Evolutionary conservation across 169 alveolate species (phyloP).

Genomic region (Plasmodium cynomolgi): DNA sequence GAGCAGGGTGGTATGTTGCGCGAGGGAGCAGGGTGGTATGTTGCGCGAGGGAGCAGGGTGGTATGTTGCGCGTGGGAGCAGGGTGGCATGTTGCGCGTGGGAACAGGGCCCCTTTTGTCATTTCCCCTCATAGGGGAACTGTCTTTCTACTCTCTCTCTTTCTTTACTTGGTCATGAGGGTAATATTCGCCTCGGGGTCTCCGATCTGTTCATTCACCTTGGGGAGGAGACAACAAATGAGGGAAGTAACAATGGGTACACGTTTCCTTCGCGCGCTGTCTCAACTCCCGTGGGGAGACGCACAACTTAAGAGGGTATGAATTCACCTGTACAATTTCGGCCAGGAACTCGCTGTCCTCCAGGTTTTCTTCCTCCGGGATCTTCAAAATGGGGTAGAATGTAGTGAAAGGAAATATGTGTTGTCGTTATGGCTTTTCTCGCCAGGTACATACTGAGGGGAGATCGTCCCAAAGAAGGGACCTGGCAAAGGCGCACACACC

Average conservation of each 20-base stretch:
- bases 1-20: neutral
- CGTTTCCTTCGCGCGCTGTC: neutral
- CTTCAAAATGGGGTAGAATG: slow-evolving; percentile 7
- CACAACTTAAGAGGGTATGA: neutral
- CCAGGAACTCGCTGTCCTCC: slow-evolving; percentile 53
- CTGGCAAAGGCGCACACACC: neutral
- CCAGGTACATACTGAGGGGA: neutral
- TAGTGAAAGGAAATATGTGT: neutral
- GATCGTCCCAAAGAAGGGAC: neutral
- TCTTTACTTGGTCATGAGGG: slow-evolving; percentile 28
- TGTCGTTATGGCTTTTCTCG: neutral
- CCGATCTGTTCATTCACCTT: slow-evolving; percentile 54
- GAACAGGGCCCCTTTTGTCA: too few species aligned
- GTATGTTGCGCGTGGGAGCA: too few species aligned
- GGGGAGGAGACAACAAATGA: neutral
- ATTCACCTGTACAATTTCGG: neutral
- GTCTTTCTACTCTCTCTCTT: neutral
- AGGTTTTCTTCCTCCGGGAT: slow-evolving; percentile 52
- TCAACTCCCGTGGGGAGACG: neutral
- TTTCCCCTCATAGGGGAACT: neutral
- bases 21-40: neutral
- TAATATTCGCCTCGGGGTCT: slow-evolving; percentile 38
- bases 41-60: neutral
- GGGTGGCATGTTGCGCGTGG: neutral
- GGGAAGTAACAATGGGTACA: neutral